A percentile compares a stretch with the other conserved stretches of the same genome.
Conservation (phyloP, 129 eudicot species). For the Dittrichia graveolens region DNA sequence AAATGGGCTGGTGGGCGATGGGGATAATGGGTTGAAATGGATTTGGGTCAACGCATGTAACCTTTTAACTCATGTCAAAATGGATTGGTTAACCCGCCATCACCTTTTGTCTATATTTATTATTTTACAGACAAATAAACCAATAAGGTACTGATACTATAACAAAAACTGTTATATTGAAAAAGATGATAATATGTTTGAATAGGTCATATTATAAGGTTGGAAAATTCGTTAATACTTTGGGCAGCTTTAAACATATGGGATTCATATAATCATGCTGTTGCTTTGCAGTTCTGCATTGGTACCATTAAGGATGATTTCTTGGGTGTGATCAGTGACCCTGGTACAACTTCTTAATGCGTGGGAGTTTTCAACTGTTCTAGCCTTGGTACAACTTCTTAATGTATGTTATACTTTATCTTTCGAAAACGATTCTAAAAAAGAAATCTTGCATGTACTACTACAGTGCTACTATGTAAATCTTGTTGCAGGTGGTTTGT, state of each 20-base stretch:
- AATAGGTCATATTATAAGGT: too few species aligned
- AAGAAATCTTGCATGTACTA: not conserved
- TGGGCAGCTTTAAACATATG: not conserved
- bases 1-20: too few species aligned
- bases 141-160: too few species aligned
- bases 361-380: not conserved
- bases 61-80: too few species aligned
- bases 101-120: too few species aligned
- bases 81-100: too few species aligned
- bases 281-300: conserved; percentile 76
- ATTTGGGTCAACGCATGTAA: too few species aligned
- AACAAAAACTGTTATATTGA: too few species aligned
- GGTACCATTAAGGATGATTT: conserved; percentile 85
- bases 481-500: conserved; percentile 2
- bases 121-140: too few species aligned
- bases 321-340: conserved; percentile 72
- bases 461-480: conserved; percentile 12
- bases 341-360: conserved; percentile 52
- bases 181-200: too few species aligned
- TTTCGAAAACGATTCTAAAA: not conserved
- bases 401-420: conserved; percentile 7
- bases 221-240: too few species aligned
- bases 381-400: conserved; percentile 50
- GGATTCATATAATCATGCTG: not conserved
- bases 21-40: too few species aligned